Evolutionary conservation across 2,329 filamentous ascomycete genomes (phyloP).

Genomic region (Fusarium albosuccineum): DNA sequence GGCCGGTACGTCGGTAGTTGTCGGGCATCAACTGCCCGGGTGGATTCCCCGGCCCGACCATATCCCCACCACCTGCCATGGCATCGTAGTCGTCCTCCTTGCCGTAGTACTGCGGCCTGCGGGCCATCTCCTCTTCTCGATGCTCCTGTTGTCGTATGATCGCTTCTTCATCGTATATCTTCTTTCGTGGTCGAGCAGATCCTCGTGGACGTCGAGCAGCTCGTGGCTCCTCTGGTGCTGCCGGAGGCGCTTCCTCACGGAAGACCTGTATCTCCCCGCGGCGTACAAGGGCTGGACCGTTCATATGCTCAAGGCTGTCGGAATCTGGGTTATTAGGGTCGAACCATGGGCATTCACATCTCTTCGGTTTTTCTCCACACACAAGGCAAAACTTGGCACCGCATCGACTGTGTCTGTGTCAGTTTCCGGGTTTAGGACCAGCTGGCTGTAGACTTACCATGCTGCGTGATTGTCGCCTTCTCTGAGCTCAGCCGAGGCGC

Average conservation of each 20-base stretch:
- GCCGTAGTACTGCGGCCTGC: constrained; percentile 46
- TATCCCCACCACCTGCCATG: constrained; percentile 51
- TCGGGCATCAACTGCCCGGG: constrained; percentile 72
- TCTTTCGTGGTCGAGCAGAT: constrained; percentile 42
- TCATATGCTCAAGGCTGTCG: constrained; percentile 68
- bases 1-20: constrained; percentile 60
- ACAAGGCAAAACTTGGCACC: constrained; percentile 89
- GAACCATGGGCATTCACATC: constrained; percentile 86
- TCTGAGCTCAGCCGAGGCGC: constrained; percentile 79
- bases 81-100: constrained; percentile 57
- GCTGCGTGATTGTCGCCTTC: constrained; percentile 92
- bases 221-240: constrained; percentile 50
- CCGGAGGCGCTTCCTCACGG: constrained; percentile 34
- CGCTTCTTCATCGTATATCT: constrained; percentile 62
- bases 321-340: constrained; percentile 69
- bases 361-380: constrained; percentile 86
- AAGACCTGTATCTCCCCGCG: constrained; percentile 42
- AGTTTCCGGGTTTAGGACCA: constrained; percentile 10
- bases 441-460: constrained; percentile 68
- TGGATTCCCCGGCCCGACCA: constrained; percentile 63
- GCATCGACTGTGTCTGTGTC: constrained; percentile 69
- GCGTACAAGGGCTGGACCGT: constrained; percentile 56
- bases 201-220: constrained; percentile 38
- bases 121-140: constrained; percentile 56
- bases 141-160: constrained; percentile 63